Percentiles rank a stretch among this genome's conserved stretches.
Evolutionary conservation across 768 basidiomycete genomes (phyloP).

Genomic region (Tephrocybe rancida): DNA sequence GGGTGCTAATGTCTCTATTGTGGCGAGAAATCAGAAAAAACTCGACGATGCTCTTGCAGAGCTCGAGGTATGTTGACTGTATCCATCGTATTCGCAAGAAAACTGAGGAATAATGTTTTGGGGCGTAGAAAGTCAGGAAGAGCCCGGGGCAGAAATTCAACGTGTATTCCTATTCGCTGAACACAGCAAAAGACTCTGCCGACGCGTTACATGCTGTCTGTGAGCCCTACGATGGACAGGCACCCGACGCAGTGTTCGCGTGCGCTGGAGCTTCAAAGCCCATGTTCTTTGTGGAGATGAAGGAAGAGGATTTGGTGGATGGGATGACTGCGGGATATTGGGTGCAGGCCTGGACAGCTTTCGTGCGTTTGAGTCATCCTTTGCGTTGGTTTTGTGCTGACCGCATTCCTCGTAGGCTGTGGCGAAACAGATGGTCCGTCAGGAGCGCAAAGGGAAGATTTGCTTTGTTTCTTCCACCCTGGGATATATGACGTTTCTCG

Average conservation of each 20-base stretch:
- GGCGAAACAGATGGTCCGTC: constrained; percentile 61
- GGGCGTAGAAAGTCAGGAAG: constrained; percentile 57
- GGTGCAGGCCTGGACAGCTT: constrained; percentile 57
- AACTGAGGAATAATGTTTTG: neutral
- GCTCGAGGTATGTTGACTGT: constrained; percentile 65
- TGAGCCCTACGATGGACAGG: constrained; percentile 48
- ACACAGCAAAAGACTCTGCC: constrained; percentile 48
- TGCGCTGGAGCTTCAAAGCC: constrained; percentile 79
- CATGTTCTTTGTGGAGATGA: constrained; percentile 75
- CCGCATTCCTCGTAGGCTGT: constrained; percentile 50
- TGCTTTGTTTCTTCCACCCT: constrained; percentile 76
- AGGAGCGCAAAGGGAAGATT: constrained; percentile 66
- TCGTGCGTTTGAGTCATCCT: constrained; percentile 33
- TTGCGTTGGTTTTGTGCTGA: neutral
- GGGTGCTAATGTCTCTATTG: constrained; percentile 86
- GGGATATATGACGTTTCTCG: constrained; percentile 75
- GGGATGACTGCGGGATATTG: constrained; percentile 47
- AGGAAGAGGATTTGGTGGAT: constrained; percentile 52
- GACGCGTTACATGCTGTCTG: constrained; percentile 65
- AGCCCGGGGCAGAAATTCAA: constrained; percentile 60
- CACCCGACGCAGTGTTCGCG: constrained; percentile 75
- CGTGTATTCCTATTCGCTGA: constrained; percentile 67
- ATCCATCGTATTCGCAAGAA: constrained; percentile 12
- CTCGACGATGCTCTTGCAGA: constrained; percentile 60
- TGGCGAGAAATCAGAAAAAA: constrained; percentile 72